These are phyloP conservation scores for Aristolochia fimbriata DNA, from an alignment of 164 flowering plant species.

Conservation along the genomic window DNA sequence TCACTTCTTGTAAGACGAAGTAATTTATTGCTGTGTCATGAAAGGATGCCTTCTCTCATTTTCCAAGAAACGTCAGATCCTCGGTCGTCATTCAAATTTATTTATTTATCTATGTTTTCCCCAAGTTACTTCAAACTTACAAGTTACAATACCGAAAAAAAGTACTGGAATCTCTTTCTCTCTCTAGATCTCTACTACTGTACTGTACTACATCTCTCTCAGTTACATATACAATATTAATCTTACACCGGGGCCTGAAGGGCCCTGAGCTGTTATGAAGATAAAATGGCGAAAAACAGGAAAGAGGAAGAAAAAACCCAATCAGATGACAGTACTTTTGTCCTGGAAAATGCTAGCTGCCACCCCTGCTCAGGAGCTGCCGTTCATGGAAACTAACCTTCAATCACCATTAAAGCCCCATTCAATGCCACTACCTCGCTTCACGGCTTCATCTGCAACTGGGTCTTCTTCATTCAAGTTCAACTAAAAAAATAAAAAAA, in stretches of 20 bases:
- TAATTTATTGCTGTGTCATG: background rate
- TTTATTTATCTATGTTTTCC: no score
- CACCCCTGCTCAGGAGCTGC: constrained; percentile 5
- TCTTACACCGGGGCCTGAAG: no score
- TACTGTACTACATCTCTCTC: background rate
- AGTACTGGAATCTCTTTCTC: background rate
- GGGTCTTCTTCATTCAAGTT: background rate
- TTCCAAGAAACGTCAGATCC: constrained; percentile 7
- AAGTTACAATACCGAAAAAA: background rate
- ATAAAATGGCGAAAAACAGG: background rate
- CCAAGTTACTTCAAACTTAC: background rate
- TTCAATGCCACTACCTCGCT: background rate
- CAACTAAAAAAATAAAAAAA: background rate
- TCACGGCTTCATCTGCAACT: background rate
- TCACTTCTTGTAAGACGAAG: constrained; percentile 1
- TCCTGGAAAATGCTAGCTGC: constrained; percentile 1
- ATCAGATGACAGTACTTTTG: background rate
- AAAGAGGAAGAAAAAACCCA: background rate
- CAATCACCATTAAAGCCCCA: background rate
- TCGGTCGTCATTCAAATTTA: constrained; percentile 2
- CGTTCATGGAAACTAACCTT: constrained; percentile 1
- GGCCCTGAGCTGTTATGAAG: background rate
- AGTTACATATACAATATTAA: no score
- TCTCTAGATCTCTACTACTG: no score
- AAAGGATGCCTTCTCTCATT: background rate